Base-by-base conservation (phyloP, 179 eudicot species). In the Corrigiola litoralis region DNA sequence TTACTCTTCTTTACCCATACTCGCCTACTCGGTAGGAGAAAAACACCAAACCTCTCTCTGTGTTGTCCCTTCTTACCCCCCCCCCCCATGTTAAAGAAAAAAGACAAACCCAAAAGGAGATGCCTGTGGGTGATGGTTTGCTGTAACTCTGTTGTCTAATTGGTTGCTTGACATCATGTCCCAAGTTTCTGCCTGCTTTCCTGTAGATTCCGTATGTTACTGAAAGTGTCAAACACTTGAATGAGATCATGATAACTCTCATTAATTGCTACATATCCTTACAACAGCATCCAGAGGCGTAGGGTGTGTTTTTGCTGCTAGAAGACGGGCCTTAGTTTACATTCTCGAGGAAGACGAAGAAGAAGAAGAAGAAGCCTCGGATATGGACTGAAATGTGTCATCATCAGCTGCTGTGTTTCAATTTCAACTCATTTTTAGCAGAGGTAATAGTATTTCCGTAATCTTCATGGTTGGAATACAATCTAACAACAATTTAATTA, bases 301-400 rank as follows among this genome's bases (percentile, higher is more conserved):
- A 44, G 99, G 96, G 63, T 94, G 99, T 73, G 89, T 94, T 60
- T 91, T 91, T 71, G 88, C 87, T 51, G 73, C 86, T 13, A 88
- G 80, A 85, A 95, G 81, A 66, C 97, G 99, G 41, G 99, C 99
- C 25, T 67, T 95, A 82, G 99, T 95, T 37, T 95, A 90, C 78
- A 95, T 95, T 66, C 77, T 95, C 34, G 99, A 95, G 62, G 99
- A 95, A 90, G 99, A 95, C 66, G 99, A 94, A 82, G 98, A 92
- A 34, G 78, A 74, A 45, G 70, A 67, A 59, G 66, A 71, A 61
- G 95, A 88, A 68, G 77, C 73, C 44, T 81, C 96, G 20, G 97
- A 95, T 76, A 77, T 76, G 70, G 99, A 95, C 51, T 95, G 63
- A 84, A 50, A 31, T 47, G 42, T 12, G 59, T 20, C 50, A 31